Percentiles rank a stretch among this genome's conserved stretches.
phyloP scores from a whole-genome alignment of 805 yeast species.

The Yamadazyma insecticola region DNA sequence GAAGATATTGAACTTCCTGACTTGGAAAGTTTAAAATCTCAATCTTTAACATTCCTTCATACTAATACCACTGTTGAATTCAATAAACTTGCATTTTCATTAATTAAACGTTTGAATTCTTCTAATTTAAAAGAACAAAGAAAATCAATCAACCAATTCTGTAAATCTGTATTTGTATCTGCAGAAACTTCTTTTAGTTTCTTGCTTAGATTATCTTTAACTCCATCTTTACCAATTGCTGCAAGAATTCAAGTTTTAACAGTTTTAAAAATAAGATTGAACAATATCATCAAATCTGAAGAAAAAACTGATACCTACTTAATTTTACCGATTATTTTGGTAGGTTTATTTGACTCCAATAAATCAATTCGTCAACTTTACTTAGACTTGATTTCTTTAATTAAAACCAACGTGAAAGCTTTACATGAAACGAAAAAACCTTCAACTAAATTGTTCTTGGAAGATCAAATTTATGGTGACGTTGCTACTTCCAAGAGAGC shows the following conservation, averaged over 20 bases:
- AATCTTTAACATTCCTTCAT: conserved; percentile 15
- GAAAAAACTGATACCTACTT: conserved; percentile 38
- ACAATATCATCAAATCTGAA: conserved; percentile 24
- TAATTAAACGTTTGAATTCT: conserved; percentile 5
- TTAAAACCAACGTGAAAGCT: conserved; percentile 3
- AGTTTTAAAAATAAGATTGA: conserved; percentile 31
- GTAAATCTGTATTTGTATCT: conserved; percentile 32
- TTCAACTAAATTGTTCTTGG: conserved; percentile 39
- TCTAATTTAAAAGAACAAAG: conserved; percentile 5
- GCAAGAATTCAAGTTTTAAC: conserved; percentile 46
- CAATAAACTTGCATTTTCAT: conserved; percentile 1
- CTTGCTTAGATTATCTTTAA: conserved; percentile 50
- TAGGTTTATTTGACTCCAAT: conserved; percentile 49
- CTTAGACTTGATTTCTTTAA: conserved; percentile 2
- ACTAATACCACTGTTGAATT: conserved; percentile 36
- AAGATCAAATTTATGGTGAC: conserved; percentile 55
- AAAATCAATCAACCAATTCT: no score
- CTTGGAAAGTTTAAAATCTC: conserved; percentile 11
- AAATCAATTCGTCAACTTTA: conserved; percentile 42
- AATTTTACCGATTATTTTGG: conserved; percentile 53
- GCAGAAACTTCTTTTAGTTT: conserved; percentile 51
- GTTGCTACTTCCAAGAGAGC: conserved; percentile 42
- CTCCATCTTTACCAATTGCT: conserved; percentile 55
- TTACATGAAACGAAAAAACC: conserved; percentile 23
- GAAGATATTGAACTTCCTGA: conserved; percentile 9